Evolutionary conservation across 805 yeast genomes (phyloP), one percentile per base, ranked within the genome.

Genomic region (Sugiyamaella boreocaroliniensis): DNA sequence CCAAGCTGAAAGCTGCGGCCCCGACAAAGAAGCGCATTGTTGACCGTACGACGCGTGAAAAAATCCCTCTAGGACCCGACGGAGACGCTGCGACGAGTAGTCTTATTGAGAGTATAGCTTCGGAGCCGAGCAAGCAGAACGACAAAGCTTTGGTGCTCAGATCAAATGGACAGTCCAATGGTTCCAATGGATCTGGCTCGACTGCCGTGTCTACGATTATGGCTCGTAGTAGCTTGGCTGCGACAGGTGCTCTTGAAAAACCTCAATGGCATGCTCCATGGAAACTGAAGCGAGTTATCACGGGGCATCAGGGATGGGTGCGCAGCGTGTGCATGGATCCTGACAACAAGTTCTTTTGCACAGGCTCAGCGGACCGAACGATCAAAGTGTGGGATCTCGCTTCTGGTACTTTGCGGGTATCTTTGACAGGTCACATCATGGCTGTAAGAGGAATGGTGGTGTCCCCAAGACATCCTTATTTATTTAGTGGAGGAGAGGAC

Each of bases 231-330:
- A 44, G 32, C 14, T 53, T 53, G 26, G 45, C 51, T 32, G 55
- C 12, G 4, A 32, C 37, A 4, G 37, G 37, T 4, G 37, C 37
- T 10, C 37, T 32, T 32, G 37, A 45, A n/a, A 55, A 55, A 45
- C 68, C 71, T 2, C 64, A 61, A 22, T 66, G 70, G 77, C 87
- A 80, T 62, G 78, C 80, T 1, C 79, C 82, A 2, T 89, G 96
- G 96, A 79, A 80, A 59, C 74, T 87, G 5, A 75, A 74, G 64
- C 74, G 85, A 52, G 89, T 92, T 2, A 75, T 92, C 0, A 81
- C 86, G 1, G 98, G 98, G 2, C 99, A 93, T 66, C 76, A 79
- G 41, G 99, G 99, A 0, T 90, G 97, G 90, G 89, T 93, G 0
- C 76, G 95, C 45, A 77, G 87, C n/a, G 71, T 89, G 2, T 76